A percentile compares a stretch with the other conserved stretches of the same genome.
phyloP scores from a whole-genome alignment of 2,329 filamentous ascomycete species.

The Beauveria rudraprayagi region DNA sequence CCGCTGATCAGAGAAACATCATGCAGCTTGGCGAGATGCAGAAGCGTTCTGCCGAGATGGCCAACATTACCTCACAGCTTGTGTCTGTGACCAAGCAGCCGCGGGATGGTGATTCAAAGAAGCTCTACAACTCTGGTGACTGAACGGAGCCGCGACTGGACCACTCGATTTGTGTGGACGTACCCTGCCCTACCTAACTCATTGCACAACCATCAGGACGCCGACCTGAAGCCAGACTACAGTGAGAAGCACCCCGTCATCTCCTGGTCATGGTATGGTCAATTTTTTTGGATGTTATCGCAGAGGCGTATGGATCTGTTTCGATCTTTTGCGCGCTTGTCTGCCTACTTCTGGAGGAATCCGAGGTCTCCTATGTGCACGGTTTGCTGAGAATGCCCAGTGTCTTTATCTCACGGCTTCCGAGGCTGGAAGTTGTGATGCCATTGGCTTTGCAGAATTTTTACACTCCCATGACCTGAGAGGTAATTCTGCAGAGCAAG shows the following conservation, averaged over 20 bases:
- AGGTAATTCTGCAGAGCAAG: neutral
- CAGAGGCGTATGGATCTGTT: neutral
- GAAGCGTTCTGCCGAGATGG: conserved; percentile 43
- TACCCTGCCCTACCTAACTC: neutral
- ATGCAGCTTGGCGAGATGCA: conserved; percentile 45
- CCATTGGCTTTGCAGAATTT: neutral
- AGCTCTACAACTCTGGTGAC: conserved; percentile 4
- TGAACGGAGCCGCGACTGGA: neutral
- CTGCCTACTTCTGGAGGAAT: conserved; percentile 10
- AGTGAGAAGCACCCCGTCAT: neutral
- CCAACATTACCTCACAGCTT: conserved; percentile 32
- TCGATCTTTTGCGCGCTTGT: neutral
- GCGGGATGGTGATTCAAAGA: neutral
- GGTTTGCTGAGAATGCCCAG: conserved; percentile 9
- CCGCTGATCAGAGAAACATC: conserved; percentile 44
- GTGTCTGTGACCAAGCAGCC: neutral
- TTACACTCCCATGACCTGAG: neutral
- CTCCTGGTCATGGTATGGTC: conserved; percentile 5
- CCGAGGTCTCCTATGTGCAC: conserved; percentile 11
- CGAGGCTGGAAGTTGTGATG: conserved; percentile 4
- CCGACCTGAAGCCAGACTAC: conserved; percentile 6
- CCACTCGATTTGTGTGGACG: neutral
- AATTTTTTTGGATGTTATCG: conserved; percentile 1
- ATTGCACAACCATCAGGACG: conserved; percentile 5
- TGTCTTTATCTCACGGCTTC: conserved; percentile 9